Percentiles rank a stretch among this genome's conserved stretches.
Evolutionary conservation across 331 rosid genomes (phyloP).

Genomic region (Stylosanthes scabra): DNA sequence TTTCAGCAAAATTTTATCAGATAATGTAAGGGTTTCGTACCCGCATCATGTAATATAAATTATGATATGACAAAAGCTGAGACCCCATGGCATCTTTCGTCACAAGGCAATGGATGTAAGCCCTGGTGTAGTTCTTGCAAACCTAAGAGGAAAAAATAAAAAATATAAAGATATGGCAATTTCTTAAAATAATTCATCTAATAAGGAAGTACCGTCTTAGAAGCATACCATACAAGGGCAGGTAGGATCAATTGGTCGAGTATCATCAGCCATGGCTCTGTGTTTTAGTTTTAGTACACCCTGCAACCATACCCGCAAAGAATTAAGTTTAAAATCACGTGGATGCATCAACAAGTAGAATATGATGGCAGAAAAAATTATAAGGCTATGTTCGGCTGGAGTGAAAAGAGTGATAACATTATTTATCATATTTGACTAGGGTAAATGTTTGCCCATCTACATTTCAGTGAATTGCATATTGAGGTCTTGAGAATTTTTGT

Average conservation of each 20-base stretch:
- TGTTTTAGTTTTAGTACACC: constrained; percentile 91
- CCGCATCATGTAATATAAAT: constrained; percentile 90
- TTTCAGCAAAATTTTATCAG: constrained; percentile 4
- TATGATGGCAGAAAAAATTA: no score
- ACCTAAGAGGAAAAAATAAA: constrained; percentile 56
- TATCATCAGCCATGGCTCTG: constrained; percentile 82
- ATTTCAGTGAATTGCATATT: no score
- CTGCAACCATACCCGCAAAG: constrained; percentile 49
- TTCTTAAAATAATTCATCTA: constrained; percentile 24
- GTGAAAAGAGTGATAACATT: no score
- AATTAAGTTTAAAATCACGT: not conserved
- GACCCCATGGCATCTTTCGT: constrained; percentile 99
- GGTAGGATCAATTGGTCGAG: constrained; percentile 87
- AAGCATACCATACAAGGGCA: constrained; percentile 86
- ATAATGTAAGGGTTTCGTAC: constrained; percentile 42
- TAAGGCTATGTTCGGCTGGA: no score
- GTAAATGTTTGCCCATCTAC: no score
- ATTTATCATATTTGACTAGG: no score
- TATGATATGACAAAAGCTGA: constrained; percentile 95
- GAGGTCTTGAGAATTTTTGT: no score
- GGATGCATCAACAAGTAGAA: not conserved
- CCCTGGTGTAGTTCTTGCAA: constrained; percentile 87
- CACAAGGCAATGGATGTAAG: constrained; percentile 94
- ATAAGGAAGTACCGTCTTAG: constrained; percentile 17
- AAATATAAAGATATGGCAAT: constrained; percentile 31